phyloP scores from a whole-genome alignment of 768 basidiomycete species.

The Rhodosporidiobolus odoratus region DNA sequence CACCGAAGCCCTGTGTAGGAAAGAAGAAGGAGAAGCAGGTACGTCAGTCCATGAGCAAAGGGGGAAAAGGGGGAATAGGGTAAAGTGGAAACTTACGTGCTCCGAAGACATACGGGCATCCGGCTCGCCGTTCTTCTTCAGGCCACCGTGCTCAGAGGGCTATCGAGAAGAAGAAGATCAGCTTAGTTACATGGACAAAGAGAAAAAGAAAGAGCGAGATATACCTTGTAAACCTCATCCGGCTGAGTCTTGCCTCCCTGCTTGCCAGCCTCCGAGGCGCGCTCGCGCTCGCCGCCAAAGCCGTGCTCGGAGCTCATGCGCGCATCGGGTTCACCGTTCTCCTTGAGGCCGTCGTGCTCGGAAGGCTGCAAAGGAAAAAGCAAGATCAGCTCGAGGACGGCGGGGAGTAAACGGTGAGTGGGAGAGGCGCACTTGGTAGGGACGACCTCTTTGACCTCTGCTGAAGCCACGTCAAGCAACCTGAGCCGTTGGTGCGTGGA shows the following conservation, averaged over 20 bases:
- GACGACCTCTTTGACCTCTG: too few relatives aligned
- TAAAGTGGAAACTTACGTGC: conserved; percentile 43
- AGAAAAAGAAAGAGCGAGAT: background rate
- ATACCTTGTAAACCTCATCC: conserved; percentile 27
- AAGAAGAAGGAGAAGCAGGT: background rate
- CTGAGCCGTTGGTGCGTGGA: too few relatives aligned
- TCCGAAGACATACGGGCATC: conserved; percentile 45
- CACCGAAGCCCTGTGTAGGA: conserved; percentile 14
- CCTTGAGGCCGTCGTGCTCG: conserved; percentile 46
- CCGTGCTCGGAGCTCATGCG: conserved; percentile 44
- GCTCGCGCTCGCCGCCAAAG: conserved; percentile 15
- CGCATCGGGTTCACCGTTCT: conserved; percentile 45
- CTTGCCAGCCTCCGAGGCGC: background rate
- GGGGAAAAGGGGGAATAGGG: background rate
- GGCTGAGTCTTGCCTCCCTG: background rate
- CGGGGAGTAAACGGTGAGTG: background rate
- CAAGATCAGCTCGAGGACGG: background rate
- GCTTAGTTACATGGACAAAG: background rate
- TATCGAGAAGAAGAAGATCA: conserved; percentile 4
- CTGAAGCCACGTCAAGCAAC: too few relatives aligned
- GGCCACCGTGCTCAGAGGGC: conserved; percentile 47
- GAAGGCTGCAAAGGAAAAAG: conserved; percentile 42
- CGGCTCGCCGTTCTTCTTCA: conserved; percentile 45
- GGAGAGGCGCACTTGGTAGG: conserved; percentile 13
- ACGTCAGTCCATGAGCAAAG: too few relatives aligned